phyloP scores from a whole-genome alignment of 1,284 basidiomycete species.

The Coniophora puteana region DNA sequence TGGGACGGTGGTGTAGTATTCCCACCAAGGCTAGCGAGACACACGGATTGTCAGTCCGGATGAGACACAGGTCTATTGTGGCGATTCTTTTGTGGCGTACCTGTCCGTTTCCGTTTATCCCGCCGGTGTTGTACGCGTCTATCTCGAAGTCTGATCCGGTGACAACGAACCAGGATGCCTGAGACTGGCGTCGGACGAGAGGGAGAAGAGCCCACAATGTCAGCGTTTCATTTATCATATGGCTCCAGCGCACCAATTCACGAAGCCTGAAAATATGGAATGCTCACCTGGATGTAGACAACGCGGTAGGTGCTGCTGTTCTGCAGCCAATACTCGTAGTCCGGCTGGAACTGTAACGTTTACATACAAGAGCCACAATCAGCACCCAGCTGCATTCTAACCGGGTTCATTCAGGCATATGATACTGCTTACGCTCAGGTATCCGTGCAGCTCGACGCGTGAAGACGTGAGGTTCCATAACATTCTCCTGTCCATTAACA shows the following conservation, averaged over 20 bases:
- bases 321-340: conserved; percentile 60
- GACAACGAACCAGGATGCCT: conserved; percentile 66
- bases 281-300: conserved; percentile 59
- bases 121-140: conserved; percentile 56
- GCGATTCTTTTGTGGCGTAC: no score
- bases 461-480: conserved; percentile 53
- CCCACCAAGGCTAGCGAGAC: conserved; percentile 41
- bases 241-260: no score
- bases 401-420: no score
- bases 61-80: background rate
- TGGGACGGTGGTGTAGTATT: conserved; percentile 41
- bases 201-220: no score
- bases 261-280: no score
- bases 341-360: conserved; percentile 55
- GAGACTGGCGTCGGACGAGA: no score
- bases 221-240: conserved; percentile 1
- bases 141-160: conserved; percentile 56
- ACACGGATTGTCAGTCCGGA: background rate
- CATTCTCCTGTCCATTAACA: conserved; percentile 42
- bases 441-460: conserved; percentile 51
- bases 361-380: no score
- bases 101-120: conserved; percentile 68
- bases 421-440: conserved; percentile 37
- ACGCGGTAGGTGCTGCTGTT: conserved; percentile 54
- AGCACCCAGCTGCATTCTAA: no score